These are phyloP conservation scores for Paspalum vaginatum DNA, from an alignment of 176 grass and related monocot species.

Conservation along the genomic window DNA sequence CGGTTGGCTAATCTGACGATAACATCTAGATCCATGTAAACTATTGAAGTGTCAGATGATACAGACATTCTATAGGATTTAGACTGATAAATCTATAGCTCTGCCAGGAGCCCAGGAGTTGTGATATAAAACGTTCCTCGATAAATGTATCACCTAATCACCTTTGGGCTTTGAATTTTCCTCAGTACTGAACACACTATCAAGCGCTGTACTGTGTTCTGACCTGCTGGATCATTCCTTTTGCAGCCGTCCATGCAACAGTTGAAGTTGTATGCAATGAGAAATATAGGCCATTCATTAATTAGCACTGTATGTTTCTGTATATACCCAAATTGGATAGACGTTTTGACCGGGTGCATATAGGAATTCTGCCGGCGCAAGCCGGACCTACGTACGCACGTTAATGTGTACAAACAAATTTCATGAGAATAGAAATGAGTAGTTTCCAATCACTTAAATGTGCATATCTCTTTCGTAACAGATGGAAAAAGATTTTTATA, in stretches of 20 bases:
- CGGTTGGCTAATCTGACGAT: background rate
- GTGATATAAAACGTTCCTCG: slow-evolving; percentile 4
- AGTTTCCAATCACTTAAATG: background rate
- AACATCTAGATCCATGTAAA: slow-evolving; percentile 8
- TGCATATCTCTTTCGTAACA: background rate
- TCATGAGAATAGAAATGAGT: background rate
- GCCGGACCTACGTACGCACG: background rate
- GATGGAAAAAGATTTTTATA: too few relatives aligned
- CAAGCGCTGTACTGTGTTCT: slow-evolving; percentile 17
- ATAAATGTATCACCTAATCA: slow-evolving; percentile 21
- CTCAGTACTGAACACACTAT: background rate
- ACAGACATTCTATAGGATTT: background rate
- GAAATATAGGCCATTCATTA: slow-evolving; percentile 11
- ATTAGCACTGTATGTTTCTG: background rate
- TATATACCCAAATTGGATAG: background rate
- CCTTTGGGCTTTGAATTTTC: slow-evolving; percentile 23
- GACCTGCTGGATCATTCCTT: slow-evolving; percentile 28
- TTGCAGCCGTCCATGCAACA: slow-evolving; percentile 28
- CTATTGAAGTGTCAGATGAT: slow-evolving; percentile 30
- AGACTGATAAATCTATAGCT: background rate
- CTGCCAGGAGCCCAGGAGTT: background rate
- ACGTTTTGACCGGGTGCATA: background rate
- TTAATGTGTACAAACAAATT: background rate
- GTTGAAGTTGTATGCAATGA: background rate
- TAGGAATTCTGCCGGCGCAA: background rate